Conservation (phyloP, 2,329 filamentous ascomycete genomes). For the Microsporum audouinii region DNA sequence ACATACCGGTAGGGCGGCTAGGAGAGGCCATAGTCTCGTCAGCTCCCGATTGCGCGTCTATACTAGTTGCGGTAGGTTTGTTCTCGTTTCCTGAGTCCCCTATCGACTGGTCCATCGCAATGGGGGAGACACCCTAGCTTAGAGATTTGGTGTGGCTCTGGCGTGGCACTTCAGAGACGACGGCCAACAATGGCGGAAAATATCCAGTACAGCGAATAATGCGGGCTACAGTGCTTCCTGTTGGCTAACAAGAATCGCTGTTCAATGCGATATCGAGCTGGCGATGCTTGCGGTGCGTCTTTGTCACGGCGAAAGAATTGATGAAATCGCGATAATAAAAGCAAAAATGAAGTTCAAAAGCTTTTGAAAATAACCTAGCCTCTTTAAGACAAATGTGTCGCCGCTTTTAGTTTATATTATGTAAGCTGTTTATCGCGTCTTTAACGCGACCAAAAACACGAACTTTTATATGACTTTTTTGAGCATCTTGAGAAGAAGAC, state of each 20-base stretch:
- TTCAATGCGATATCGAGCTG: neutral
- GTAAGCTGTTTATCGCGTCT: neutral
- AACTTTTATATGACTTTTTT: neutral
- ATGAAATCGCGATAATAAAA: neutral
- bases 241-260: neutral
- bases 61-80: conserved; percentile 18
- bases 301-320: neutral
- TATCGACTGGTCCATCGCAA: neutral
- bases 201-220: neutral
- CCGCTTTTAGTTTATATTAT: neutral
- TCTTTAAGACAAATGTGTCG: neutral
- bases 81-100: conserved; percentile 1
- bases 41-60: conserved; percentile 21
- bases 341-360: conserved; percentile 1
- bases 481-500: neutral
- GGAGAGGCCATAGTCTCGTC: conserved; percentile 14
- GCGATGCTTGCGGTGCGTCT: neutral
- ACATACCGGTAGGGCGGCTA: conserved; percentile 25
- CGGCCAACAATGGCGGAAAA: neutral
- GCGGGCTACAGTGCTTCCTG: neutral
- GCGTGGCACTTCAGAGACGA: neutral
- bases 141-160: neutral
- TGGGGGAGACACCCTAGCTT: neutral
- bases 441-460: neutral
- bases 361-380: conserved; percentile 2